Conservation (phyloP, 2,329 filamentous ascomycete species). For the Pseudogymnoascus sp. region DNA sequence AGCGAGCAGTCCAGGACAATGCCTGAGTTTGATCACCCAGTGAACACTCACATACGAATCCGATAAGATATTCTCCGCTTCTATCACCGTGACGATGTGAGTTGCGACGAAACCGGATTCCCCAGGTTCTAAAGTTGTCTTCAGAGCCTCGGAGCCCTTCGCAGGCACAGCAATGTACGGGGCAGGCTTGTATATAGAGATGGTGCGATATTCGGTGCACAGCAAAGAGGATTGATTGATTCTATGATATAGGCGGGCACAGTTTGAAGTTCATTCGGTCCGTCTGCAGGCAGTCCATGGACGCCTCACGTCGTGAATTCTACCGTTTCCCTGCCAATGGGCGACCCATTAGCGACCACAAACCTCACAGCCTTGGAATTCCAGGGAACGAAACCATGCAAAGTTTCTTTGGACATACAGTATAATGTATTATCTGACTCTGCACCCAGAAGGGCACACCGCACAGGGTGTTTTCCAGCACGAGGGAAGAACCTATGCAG, state of each 20-base stretch:
- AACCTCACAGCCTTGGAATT: slow-evolving; percentile 5
- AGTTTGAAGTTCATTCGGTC: slow-evolving; percentile 1
- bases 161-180: background rate
- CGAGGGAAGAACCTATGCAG: background rate
- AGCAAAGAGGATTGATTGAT: slow-evolving; percentile 1
- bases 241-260: background rate
- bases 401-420: background rate
- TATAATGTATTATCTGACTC: background rate
- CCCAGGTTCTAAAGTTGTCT: background rate
- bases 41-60: background rate
- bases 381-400: background rate
- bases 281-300: slow-evolving; percentile 3
- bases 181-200: background rate
- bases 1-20: background rate
- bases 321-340: slow-evolving; percentile 8
- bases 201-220: background rate
- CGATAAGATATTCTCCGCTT: background rate
- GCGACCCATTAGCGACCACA: slow-evolving; percentile 6
- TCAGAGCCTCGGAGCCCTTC: background rate
- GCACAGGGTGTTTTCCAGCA: background rate
- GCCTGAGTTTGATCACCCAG: background rate
- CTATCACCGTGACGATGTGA: background rate
- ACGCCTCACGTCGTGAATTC: slow-evolving; percentile 5
- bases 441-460: background rate
- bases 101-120: slow-evolving; percentile 1